Base-by-base conservation (phyloP, 305 asterid species). In the Petunia hybrid region DNA sequence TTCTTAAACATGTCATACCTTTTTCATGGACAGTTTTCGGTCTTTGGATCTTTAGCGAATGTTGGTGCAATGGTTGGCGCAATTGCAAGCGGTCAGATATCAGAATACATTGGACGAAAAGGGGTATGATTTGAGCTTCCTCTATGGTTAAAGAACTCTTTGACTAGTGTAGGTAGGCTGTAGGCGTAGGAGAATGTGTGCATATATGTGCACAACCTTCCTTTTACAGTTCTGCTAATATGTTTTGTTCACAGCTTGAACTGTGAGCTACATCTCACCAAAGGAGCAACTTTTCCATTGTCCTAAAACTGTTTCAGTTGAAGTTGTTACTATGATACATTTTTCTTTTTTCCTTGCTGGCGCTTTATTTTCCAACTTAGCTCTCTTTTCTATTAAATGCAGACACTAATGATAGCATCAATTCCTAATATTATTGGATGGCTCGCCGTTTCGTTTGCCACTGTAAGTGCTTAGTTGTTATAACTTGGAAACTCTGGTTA, bases 51-150 rank as follows among this genome's bases (percentile, higher is more conserved):
- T 9, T 91, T 94, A 78, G 89, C 98, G 76, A 94, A 94, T 86
- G 88, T 92, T 62, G 97, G 98, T 76, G 98, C 98, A 71, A 92
- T 94, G 97, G 93, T 94, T 66, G 98, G 97, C 8, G 95, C 98
- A 38, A 90, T 94, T 71, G 90, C 97, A 22, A 94, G 98, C 81
- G 97, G 98, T 42, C 97, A 94, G 86, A 94, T 94, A 84, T 94
- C 98, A 0, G 97, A 94, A 80, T 86, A 91, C 82, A 86, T 90
- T 62, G 98, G 98, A 66, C 82, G 97, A 84, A 92, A 94, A 89
- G 98, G 97, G 97, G 98, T 94, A 94, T 48, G 71, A 9, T 38
- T 80, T 76, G 70, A 22, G 31, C 41, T 9, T 62, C 31, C 41
- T 62, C 67, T 4, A 4, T 62, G 14, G 41, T 8, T 6, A 38